A percentile compares a stretch with the other conserved stretches of the same genome.
These are phyloP conservation scores for Adiantum capillusveneris DNA, from an alignment of 75 land plant genomes.

Conservation along the genomic window DNA sequence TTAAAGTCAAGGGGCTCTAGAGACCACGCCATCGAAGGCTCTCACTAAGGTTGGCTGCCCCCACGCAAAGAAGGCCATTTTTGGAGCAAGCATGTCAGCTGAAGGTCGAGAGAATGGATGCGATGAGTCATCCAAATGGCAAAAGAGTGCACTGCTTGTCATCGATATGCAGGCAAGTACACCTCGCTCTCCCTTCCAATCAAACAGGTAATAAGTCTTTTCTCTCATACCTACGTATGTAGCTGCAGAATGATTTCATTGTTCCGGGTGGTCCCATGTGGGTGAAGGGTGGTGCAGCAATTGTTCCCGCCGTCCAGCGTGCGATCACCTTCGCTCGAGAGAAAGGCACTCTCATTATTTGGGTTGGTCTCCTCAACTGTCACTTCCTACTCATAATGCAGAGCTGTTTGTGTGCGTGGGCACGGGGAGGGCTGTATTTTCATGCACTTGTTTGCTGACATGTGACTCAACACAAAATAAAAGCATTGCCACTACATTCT, in stretches of 20 bases:
- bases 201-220: not conserved
- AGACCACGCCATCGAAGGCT: too few relatives aligned
- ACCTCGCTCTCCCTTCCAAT: not conserved
- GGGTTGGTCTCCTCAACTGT: slow-evolving; percentile 39
- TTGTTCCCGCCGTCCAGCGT: slow-evolving; percentile 54
- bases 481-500: too few relatives aligned
- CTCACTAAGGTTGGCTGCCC: too few relatives aligned
- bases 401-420: too few relatives aligned
- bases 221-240: not conserved
- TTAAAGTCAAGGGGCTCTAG: too few relatives aligned
- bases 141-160: slow-evolving; percentile 40
- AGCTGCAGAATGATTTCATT: slow-evolving; percentile 54
- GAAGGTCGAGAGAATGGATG: not conserved
- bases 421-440: too few relatives aligned
- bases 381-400: not conserved
- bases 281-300: slow-evolving; percentile 53
- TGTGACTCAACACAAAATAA: too few relatives aligned
- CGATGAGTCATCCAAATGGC: slow-evolving; percentile 26
- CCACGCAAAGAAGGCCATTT: not conserved
- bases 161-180: slow-evolving; percentile 54
- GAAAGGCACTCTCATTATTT: slow-evolving; percentile 56
- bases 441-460: too few relatives aligned
- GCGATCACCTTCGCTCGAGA: slow-evolving; percentile 59
- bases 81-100: not conserved
- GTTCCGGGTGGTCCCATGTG: slow-evolving; percentile 34